These are phyloP conservation scores for Naganishia antarctica DNA, from an alignment of 768 basidiomycete genomes.

Conservation along the genomic window DNA sequence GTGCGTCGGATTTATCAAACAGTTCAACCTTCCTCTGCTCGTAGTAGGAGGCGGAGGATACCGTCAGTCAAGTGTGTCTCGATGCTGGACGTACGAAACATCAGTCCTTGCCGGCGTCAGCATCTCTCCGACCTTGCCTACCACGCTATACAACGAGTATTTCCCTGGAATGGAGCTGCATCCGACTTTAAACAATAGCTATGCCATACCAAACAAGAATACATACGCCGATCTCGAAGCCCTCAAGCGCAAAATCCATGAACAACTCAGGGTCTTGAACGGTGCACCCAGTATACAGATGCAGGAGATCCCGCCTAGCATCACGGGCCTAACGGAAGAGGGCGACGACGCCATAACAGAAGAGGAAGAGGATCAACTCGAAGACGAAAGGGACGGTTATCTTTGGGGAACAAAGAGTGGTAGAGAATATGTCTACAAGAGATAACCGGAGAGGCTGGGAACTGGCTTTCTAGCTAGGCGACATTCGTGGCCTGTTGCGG, in stretches of 20 bases:
- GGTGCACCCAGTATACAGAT: constrained; percentile 95
- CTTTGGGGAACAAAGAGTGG: constrained; percentile 2
- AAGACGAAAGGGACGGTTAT: constrained; percentile 19
- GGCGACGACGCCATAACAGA: constrained; percentile 67
- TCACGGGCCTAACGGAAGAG: constrained; percentile 65
- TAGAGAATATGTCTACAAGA: constrained; percentile 12
- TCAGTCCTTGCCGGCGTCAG: constrained; percentile 75
- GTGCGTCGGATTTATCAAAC: constrained; percentile 93
- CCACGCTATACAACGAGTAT: constrained; percentile 84
- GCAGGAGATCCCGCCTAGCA: constrained; percentile 91
- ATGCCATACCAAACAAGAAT: constrained; percentile 79
- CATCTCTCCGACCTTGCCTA: constrained; percentile 80
- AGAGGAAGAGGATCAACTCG: constrained; percentile 59
- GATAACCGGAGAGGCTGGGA: not conserved
- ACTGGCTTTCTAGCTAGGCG: not conserved
- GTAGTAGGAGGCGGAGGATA: constrained; percentile 95
- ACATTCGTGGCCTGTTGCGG: not conserved
- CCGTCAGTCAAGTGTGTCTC: constrained; percentile 90
- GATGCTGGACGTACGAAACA: constrained; percentile 99
- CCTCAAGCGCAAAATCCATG: constrained; percentile 77
- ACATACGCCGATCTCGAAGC: constrained; percentile 73
- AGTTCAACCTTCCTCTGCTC: constrained; percentile 81
- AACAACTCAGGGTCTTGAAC: constrained; percentile 83
- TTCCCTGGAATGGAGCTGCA: constrained; percentile 69
- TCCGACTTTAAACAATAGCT: constrained; percentile 65